Conservation (phyloP, 805 yeast genomes). For the Grigorovia humatica region DNA sequence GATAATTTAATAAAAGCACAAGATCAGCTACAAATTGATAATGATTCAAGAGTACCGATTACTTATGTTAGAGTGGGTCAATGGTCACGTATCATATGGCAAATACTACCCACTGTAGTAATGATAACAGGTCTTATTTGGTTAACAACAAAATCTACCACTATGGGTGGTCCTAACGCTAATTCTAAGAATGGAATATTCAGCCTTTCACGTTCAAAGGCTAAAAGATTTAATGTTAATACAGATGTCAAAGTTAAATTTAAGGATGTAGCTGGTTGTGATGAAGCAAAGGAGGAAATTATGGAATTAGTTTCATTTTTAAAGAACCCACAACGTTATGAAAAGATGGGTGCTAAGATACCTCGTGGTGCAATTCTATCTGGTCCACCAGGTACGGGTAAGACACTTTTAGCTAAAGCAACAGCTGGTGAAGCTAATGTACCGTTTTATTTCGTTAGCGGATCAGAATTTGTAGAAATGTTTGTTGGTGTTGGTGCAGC, state of each 20-base stretch:
- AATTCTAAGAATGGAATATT: constrained; percentile 65
- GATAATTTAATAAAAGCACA: constrained; percentile 67
- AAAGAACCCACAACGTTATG: constrained; percentile 83
- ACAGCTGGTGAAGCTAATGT: constrained; percentile 99
- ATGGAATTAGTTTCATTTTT: constrained; percentile 95
- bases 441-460: constrained; percentile 90
- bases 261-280: constrained; percentile 94
- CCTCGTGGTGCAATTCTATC: constrained; percentile 97
- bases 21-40: constrained; percentile 51
- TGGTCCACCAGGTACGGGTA: constrained; percentile 99
- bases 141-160: constrained; percentile 55
- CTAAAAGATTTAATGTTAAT: constrained; percentile 84
- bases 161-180: constrained; percentile 30
- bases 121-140: constrained; percentile 84
- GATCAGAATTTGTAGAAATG: constrained; percentile 97
- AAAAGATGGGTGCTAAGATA: constrained; percentile 88
- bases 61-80: constrained; percentile 66
- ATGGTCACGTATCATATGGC: constrained; percentile 49
- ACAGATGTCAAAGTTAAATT: constrained; percentile 82
- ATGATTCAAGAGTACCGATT: constrained; percentile 67
- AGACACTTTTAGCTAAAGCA: constrained; percentile 91
- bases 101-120: constrained; percentile 79
- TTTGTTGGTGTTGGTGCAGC: constrained; percentile 99
- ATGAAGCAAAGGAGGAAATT: constrained; percentile 93
- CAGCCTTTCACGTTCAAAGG: constrained; percentile 87